Base-by-base conservation (phyloP, 495 filamentous ascomycete genomes). In the Letharia lupina region DNA sequence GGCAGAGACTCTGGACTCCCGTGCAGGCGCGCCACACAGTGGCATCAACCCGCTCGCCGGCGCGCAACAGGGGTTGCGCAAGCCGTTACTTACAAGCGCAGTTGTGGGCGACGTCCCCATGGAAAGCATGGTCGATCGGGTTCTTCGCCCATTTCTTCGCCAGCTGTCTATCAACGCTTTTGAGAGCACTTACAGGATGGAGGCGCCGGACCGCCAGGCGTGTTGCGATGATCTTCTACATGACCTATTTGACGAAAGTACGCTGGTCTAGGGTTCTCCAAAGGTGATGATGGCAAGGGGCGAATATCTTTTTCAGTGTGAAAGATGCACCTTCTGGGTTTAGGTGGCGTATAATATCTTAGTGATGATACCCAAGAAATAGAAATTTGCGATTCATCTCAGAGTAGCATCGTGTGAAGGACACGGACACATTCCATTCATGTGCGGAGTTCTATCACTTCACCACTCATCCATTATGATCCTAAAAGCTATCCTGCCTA, bases 161-260 rank as follows among this genome's bases (percentile, higher is more conserved):
- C 88, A 93, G 67, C 77, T 98, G 65, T 96, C 91, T 70, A 96
- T 98, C 61, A 89, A 86, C 72, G 87, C 89, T 11, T 98, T 95
- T 75, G 95, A 98, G 77, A 87, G 86, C 37, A 95, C 89, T 54
- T 98, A 98, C 73, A 84, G 86, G 31, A 95, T 96, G 88, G 84
- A 84, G 60, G 75, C 74, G 61, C 78, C 87, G 42, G 92, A 95
- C 76, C 72, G 82, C 71, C 83, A 84, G 60, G 81, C 80, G n/a
- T 93, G 88, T 71, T 81, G 81, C 65, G 80, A 84, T 70, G 81
- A 82, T 67, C 68, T 97, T 61, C 72, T 96, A 75, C 84, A 76
- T 69, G 93, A 98, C 81, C 70, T 97, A 63, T 95, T 96, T 78
- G 89, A 93, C 70, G 88, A 95, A 75, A 82, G 79, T 61, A 82